Percentiles rank a stretch among this genome's conserved stretches.
These are phyloP conservation scores for Thermochaetoides dissita DNA, from an alignment of 2,329 filamentous ascomycete genomes.

Conservation along the genomic window DNA sequence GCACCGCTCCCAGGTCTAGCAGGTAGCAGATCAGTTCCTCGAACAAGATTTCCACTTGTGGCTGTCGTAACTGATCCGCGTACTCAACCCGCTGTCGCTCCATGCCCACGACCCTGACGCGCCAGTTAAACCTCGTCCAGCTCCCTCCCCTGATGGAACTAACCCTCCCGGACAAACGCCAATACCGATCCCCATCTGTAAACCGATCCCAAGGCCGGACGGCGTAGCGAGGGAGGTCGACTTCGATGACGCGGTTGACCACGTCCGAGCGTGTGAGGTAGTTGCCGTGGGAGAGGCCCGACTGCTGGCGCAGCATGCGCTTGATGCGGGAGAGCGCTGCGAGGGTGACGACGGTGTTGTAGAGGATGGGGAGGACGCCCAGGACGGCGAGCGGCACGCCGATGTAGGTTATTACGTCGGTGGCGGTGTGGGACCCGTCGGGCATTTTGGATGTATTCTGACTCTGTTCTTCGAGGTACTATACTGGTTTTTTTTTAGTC, in stretches of 20 bases:
- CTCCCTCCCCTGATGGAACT: slow-evolving; percentile 44
- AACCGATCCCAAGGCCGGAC: slow-evolving; percentile 47
- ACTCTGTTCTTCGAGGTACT: too few relatives aligned
- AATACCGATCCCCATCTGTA: slow-evolving; percentile 40
- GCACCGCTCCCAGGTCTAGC: slow-evolving; percentile 48
- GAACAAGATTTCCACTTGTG: slow-evolving; percentile 39
- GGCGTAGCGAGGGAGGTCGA: slow-evolving; percentile 50
- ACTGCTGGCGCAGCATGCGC: slow-evolving; percentile 41
- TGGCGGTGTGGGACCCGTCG: slow-evolving; percentile 7
- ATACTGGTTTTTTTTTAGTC: too few relatives aligned
- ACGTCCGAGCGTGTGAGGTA: slow-evolving; percentile 45
- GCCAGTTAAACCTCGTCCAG: slow-evolving; percentile 56
- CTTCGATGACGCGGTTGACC: slow-evolving; percentile 51
- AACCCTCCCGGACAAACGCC: slow-evolving; percentile 36
- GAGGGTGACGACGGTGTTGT: slow-evolving; percentile 48
- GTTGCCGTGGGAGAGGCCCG: slow-evolving; percentile 30
- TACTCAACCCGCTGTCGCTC: slow-evolving; percentile 52
- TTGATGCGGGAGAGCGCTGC: slow-evolving; percentile 46
- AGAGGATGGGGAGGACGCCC: slow-evolving; percentile 47
- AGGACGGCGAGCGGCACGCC: slow-evolving; percentile 23
- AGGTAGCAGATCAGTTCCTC: slow-evolving; percentile 48
- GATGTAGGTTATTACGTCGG: slow-evolving; percentile 23
- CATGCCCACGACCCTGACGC: slow-evolving; percentile 44
- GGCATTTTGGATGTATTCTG: too few relatives aligned
- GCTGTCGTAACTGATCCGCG: slow-evolving; percentile 38